Evolutionary conservation across 441 rosid genomes (phyloP).

Genomic region (Populus hybrid): DNA sequence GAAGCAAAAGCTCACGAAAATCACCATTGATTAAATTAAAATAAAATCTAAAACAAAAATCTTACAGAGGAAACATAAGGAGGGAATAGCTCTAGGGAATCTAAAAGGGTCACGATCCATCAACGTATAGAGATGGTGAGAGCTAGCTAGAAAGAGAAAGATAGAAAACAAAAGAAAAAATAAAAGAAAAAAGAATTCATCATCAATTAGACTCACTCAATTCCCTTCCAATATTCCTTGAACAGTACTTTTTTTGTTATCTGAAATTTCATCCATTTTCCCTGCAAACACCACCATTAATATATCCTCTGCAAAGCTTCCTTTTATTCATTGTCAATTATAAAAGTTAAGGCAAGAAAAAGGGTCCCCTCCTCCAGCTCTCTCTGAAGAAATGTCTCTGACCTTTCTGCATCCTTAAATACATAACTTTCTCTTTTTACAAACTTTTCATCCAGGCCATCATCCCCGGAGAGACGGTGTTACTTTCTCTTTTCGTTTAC

Average conservation of each 20-base stretch:
- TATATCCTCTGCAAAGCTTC: slow-evolving; percentile 30
- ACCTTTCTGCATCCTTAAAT: slow-evolving; percentile 38
- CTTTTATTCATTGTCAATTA: slow-evolving; percentile 18
- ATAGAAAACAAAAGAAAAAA: not conserved
- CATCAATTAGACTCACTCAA: not conserved
- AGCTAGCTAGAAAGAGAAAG: slow-evolving; percentile 3
- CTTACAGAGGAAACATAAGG: not conserved
- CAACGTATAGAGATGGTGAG: slow-evolving; percentile 18
- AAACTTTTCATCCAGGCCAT: slow-evolving; percentile 46
- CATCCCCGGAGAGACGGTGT: slow-evolving; percentile 42
- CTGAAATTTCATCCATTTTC: slow-evolving; percentile 38
- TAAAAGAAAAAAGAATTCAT: not conserved
- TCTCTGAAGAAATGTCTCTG: slow-evolving; percentile 20
- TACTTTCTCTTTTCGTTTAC: slow-evolving; percentile 36
- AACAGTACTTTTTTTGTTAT: slow-evolving; percentile 34
- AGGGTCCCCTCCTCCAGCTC: not conserved
- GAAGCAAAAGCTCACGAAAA: slow-evolving; percentile 30
- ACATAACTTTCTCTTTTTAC: slow-evolving; percentile 39
- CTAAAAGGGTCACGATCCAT: slow-evolving; percentile 50
- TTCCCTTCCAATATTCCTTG: slow-evolving; percentile 47
- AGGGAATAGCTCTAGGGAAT: slow-evolving; percentile 17
- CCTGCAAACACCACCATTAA: slow-evolving; percentile 9
- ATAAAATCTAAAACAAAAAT: not conserved
- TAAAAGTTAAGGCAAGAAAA: slow-evolving; percentile 8
- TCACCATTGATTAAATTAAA: not conserved